phyloP scores from a whole-genome alignment of 1,284 basidiomycete genomes.

The Lignosus rhinocerotis region DNA sequence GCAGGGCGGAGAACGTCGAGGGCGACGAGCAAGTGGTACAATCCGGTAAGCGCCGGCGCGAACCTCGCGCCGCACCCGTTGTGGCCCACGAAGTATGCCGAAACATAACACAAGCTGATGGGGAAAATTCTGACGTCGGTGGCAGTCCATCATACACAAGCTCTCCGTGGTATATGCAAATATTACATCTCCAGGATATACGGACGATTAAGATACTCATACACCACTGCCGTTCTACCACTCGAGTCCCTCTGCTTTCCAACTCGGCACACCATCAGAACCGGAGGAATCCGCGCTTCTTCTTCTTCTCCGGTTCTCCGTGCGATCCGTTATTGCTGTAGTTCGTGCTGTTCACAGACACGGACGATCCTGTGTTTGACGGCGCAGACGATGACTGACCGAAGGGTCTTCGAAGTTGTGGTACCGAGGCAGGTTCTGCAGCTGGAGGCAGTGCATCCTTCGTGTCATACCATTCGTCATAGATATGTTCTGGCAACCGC shows the following conservation, averaged over 20 bases:
- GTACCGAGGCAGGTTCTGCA: constrained; percentile 37
- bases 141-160: constrained; percentile 4
- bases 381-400: constrained; percentile 36
- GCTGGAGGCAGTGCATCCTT: constrained; percentile 57
- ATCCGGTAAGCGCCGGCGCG: constrained; percentile 16
- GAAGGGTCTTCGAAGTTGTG: constrained; percentile 28
- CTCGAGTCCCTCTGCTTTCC: background rate
- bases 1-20: constrained; percentile 15
- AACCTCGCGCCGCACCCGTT: constrained; percentile 4
- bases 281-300: constrained; percentile 80
- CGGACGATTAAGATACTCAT: constrained; percentile 23
- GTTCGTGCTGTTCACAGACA: constrained; percentile 44
- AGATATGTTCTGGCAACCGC: constrained; percentile 66
- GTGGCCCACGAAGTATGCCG: background rate
- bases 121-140: constrained; percentile 16
- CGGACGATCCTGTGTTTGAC: constrained; percentile 51
- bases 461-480: constrained; percentile 76
- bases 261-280: constrained; percentile 40
- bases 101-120: constrained; percentile 2
- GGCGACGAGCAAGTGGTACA: constrained; percentile 23
- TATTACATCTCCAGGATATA: constrained; percentile 17
- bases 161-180: constrained; percentile 18
- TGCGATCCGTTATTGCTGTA: constrained; percentile 25
- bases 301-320: constrained; percentile 55
- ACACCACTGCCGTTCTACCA: constrained; percentile 2